Evolutionary conservation across 1,284 basidiomycete species (phyloP), one percentile per base, ranked within the genome.

Genomic region (Cryptococcus floricola): DNA sequence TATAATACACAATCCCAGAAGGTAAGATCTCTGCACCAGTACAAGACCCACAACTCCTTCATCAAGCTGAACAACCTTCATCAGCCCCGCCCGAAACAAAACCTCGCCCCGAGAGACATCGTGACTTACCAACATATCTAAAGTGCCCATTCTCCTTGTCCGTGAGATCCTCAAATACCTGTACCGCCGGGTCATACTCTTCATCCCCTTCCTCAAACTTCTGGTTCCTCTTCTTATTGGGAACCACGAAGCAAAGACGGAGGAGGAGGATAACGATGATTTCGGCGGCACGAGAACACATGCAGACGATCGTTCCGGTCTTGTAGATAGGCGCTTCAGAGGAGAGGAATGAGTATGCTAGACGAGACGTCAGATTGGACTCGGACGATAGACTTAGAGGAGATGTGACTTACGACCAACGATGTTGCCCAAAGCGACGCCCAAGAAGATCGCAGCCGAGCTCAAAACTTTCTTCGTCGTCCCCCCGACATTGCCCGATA

Each of bases 401-500:
- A 41, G 39, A 18, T 4, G 13, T 39, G 25, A 41, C 45, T 44
- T 34, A 55, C 47, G 77, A 77, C 78, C 77, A 47, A 76, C 71
- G 52, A 79, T 78, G 62, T 79, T 79, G 5, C 77, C 72, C 19
- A 63, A 52, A 7, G 61, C 68, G 9, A 69, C 66, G 34, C 70
- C 69, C 16, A 68, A 23, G 60, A 70, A 66, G 43, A 64, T 62
- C 16, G 64, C 48, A 8, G 65, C 68, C 5, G 63, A 63, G 9
- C 64, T 57, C 3, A 66, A 51, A 10, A 63, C 59, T 60, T 79
- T 79, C 68, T 80, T 80, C 23, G 78, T 78, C 47, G 71, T 71
- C 6, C 79, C 79, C 31, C 74, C 78, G 12, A 79, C 76, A 58
- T 81, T 81, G 3, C 76, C 73, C 19, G 75, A 72, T 9, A 80